phyloP scores from a whole-genome alignment of 192 early-diverging fungal genomes.

The Chytriomyces sp. region DNA sequence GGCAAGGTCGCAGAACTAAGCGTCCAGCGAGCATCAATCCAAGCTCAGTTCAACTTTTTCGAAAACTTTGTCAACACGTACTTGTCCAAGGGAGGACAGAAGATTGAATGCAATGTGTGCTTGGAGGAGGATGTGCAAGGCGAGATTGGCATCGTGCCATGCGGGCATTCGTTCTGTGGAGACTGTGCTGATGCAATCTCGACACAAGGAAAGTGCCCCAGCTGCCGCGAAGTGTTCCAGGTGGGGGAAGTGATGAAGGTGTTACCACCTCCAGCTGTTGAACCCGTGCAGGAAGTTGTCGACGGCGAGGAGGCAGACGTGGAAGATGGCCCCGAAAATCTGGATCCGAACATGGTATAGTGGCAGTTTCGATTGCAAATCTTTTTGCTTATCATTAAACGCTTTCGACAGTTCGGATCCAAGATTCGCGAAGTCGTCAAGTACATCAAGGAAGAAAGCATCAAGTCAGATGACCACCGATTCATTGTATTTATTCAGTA shows the following conservation, averaged over 20 bases:
- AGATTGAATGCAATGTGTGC: too few species aligned
- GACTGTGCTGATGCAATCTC: too few species aligned
- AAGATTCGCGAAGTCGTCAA: too few species aligned
- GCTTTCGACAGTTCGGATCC: background rate
- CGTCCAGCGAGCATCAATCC: background rate
- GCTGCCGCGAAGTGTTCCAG: background rate
- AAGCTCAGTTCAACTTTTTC: slow-evolving; percentile 19
- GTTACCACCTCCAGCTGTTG: background rate
- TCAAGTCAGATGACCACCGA: background rate
- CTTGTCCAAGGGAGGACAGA: background rate
- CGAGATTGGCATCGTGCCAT: too few species aligned
- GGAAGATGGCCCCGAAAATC: background rate
- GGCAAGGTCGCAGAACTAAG: too few species aligned
- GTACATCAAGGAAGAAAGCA: background rate
- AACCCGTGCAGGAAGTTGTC: too few species aligned
- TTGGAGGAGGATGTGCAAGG: too few species aligned
- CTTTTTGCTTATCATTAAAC: background rate
- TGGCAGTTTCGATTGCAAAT: too few species aligned
- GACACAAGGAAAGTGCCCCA: too few species aligned
- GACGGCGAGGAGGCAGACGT: too few species aligned
- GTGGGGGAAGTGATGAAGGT: background rate
- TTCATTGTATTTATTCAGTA: slow-evolving; percentile 28
- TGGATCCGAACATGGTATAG: slow-evolving; percentile 19
- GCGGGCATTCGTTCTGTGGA: too few species aligned
- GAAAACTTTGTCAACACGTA: slow-evolving; percentile 16